These are phyloP conservation scores for Trichoderma hamatum DNA, from an alignment of 2,329 filamentous ascomycete genomes.

Conservation along the genomic window DNA sequence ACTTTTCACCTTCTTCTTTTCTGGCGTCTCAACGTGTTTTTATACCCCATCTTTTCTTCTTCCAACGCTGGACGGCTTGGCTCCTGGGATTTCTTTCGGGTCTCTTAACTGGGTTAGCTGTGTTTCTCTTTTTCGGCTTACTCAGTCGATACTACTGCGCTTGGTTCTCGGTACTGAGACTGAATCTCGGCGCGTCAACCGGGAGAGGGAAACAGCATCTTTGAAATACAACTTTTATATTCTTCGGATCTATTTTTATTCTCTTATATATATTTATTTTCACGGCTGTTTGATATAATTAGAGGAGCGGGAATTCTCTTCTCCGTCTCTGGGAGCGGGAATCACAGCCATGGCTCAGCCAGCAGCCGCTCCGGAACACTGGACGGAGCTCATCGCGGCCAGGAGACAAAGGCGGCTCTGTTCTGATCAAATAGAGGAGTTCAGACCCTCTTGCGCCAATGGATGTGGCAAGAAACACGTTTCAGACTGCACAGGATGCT, in stretches of 20 bases:
- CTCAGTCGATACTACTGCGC: neutral
- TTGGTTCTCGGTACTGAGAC: neutral
- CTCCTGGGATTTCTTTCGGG: neutral
- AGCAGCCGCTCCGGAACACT: conserved; percentile 42
- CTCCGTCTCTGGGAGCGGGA: neutral
- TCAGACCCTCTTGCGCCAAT: conserved; percentile 48
- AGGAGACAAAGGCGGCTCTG: conserved; percentile 42
- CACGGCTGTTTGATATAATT: neutral
- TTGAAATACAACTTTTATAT: neutral
- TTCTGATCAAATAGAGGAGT: conserved; percentile 45
- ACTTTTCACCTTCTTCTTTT: neutral
- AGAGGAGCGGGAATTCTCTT: neutral
- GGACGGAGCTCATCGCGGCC: conserved; percentile 44
- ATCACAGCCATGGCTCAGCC: conserved; percentile 12
- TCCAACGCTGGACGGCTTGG: neutral
- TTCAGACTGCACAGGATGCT: conserved; percentile 53
- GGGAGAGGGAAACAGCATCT: neutral
- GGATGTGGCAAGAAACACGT: conserved; percentile 49
- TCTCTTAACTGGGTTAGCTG: neutral
- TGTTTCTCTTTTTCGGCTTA: conserved; percentile 17
- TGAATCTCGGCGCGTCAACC: neutral
- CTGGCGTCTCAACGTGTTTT: neutral
- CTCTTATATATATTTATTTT: neutral
- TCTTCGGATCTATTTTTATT: neutral
- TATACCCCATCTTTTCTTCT: neutral